Conservation (phyloP, 257 asterid genomes). For the Cynanchum wilfordii region DNA sequence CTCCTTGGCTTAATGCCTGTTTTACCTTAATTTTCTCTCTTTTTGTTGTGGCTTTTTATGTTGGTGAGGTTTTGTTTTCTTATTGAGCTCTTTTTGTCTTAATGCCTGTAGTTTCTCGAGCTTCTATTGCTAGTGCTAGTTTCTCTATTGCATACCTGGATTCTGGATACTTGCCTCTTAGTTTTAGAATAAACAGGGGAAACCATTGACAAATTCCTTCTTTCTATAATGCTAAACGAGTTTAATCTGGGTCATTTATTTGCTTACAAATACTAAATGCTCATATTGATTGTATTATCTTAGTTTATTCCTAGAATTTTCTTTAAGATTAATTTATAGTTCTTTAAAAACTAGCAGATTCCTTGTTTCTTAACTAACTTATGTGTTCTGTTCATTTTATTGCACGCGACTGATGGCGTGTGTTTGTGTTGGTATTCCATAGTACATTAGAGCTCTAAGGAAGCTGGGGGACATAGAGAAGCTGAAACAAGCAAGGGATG, state of each 20-base stretch:
- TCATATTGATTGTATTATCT: neutral
- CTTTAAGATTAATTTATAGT: neutral
- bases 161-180: neutral
- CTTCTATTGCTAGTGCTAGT: neutral
- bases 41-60: too few species aligned
- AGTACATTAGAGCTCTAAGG: conserved; percentile 76
- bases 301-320: neutral
- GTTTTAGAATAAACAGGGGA: neutral
- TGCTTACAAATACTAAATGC: neutral
- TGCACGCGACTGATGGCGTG: neutral
- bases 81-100: too few species aligned
- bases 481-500: conserved; percentile 84
- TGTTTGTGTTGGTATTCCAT: conserved; percentile 15
- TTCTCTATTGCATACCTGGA: neutral
- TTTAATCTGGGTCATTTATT: neutral
- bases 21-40: too few species aligned
- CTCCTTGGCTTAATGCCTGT: too few species aligned
- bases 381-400: neutral
- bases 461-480: conserved; percentile 83
- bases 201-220: neutral
- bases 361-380: neutral
- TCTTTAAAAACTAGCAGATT: neutral
- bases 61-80: too few species aligned
- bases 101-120: neutral
- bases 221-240: neutral